These are phyloP conservation scores for Zygosaccharomyces sapae DNA, from an alignment of 1,139 yeast genomes.

Conservation along the genomic window DNA sequence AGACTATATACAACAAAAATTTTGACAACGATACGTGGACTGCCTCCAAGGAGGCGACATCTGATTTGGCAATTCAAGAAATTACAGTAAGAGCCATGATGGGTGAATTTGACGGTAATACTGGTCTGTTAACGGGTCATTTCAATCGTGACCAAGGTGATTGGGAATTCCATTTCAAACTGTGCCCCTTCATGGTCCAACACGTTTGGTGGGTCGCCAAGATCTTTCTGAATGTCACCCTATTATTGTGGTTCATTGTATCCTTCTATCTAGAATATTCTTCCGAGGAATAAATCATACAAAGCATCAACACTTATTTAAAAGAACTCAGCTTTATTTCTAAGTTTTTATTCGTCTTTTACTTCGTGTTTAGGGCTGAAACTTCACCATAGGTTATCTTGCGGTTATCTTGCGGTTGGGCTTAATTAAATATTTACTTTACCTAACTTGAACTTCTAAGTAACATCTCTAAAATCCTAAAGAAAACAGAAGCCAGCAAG, in stretches of 20 bases:
- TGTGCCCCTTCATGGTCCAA: conserved; percentile 83
- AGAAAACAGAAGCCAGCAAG: too few relatives aligned
- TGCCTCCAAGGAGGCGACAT: conserved; percentile 44
- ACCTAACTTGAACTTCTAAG: conserved; percentile 1
- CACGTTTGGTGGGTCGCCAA: conserved; percentile 95
- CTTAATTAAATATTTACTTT: not conserved
- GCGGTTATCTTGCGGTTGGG: not conserved
- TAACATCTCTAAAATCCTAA: not conserved
- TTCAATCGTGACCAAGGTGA: conserved; percentile 40
- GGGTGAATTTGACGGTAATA: conserved; percentile 92
- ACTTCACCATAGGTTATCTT: not conserved
- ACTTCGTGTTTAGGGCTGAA: conserved; percentile 11
- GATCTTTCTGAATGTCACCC: conserved; percentile 47
- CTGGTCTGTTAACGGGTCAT: conserved; percentile 77
- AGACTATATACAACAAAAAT: conserved; percentile 53
- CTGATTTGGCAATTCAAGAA: conserved; percentile 51
- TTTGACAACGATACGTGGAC: conserved; percentile 47
- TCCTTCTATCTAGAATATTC: not conserved
- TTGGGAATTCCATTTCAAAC: conserved; percentile 66
- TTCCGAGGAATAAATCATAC: too few relatives aligned
- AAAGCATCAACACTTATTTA: too few relatives aligned
- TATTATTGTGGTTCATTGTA: conserved; percentile 22
- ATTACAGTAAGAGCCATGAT: conserved; percentile 87
- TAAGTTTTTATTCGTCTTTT: conserved; percentile 5
- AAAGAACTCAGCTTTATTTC: not conserved